Conservation (phyloP, 768 basidiomycete genomes). For the Panaeolus papilionaceus region DNA sequence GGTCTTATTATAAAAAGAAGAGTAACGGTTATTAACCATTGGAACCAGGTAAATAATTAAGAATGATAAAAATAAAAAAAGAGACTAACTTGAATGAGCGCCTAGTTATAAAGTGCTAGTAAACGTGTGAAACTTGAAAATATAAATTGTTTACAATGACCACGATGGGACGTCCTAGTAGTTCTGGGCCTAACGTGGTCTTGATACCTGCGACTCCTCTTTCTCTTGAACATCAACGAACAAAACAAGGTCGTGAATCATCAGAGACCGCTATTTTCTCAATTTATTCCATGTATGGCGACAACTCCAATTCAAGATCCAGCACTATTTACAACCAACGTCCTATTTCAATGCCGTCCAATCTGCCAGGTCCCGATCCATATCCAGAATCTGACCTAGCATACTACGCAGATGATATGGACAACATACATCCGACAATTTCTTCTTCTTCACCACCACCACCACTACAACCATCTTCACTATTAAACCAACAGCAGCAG, state of each 20-base stretch:
- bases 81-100: not conserved
- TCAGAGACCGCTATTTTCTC: slow-evolving; percentile 81
- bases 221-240: slow-evolving; percentile 30
- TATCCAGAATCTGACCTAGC: slow-evolving; percentile 38
- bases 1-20: too few species aligned
- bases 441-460: slow-evolving; percentile 20
- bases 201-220: slow-evolving; percentile 42
- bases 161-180: slow-evolving; percentile 33
- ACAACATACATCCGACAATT: slow-evolving; percentile 21
- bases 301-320: slow-evolving; percentile 44
- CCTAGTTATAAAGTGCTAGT: not conserved
- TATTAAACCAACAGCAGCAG: slow-evolving; percentile 13
- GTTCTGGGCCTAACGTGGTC: slow-evolving; percentile 41
- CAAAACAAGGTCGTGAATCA: slow-evolving; percentile 46
- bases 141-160: slow-evolving; percentile 4
- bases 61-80: not conserved
- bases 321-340: slow-evolving; percentile 16
- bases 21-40: not conserved
- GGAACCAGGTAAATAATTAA: not conserved
- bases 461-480: slow-evolving; percentile 23
- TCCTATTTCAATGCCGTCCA: slow-evolving; percentile 24
- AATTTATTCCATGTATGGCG: slow-evolving; percentile 89
- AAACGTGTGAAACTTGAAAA: slow-evolving; percentile 10
- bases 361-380: slow-evolving; percentile 29
- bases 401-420: slow-evolving; percentile 32